Base-by-base conservation (phyloP, 108 stramenopile species). In the Asterionellopsis glacialis region DNA sequence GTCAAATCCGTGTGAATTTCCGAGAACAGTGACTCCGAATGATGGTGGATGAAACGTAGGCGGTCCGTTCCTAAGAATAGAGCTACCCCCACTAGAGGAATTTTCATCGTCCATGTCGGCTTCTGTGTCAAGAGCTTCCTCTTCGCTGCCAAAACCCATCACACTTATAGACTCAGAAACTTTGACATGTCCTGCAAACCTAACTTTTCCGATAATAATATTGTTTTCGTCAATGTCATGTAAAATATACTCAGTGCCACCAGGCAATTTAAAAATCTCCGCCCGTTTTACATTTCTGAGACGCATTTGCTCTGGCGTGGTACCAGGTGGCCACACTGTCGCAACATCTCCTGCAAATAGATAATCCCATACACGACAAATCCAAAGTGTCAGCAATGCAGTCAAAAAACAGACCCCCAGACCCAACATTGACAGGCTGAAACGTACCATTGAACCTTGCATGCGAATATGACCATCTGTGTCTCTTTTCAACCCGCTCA, bases 1-100 rank as follows among this genome's bases (percentile, higher is more conserved):
- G 33, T 95, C 94, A 65, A 95, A 95, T 11, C 94, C 90, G 64
- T 95, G 94, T 2, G 90, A 91, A 70, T 85, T 90, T 11, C 94
- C 90, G 9, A 95, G 73, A n/a, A 92, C 88, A 22, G 94, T 95
- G 12, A 91, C 82, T 16, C 90, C 90, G 62, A 95, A 95, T 0
- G 86, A 82, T 0, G 94, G 94, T 23, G 94, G 87, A 27, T 82
- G 67, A 54, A 92, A 90, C 12, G 80, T 74, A 5, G 78, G 72
- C 44, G 72, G 72, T 12, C 51, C 15, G 6, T 15, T 25, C 52
- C 24, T 53, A 15, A 38, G 45, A 14, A 18, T 13, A 52, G 33
- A 22, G 24, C 15, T 52, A 25, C 21, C 22, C 2, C 43, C 13
- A 18, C 39, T 55, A 16, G 13, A 33, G n/a, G 21, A 16, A 13